Conservation (phyloP, 1,139 yeast genomes). For the Geotrichum histeridarum region DNA sequence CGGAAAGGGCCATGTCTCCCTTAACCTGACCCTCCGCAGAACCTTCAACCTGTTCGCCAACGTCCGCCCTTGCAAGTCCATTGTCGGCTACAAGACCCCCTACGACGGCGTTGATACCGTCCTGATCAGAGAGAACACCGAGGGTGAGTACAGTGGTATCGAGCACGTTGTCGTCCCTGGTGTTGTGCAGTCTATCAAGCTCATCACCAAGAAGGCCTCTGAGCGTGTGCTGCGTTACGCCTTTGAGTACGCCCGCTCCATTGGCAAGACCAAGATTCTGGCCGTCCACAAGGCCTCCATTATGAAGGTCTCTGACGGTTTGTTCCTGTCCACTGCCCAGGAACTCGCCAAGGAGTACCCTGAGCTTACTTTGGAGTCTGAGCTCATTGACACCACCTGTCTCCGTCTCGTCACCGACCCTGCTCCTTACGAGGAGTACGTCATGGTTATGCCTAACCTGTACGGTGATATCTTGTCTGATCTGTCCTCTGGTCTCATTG, state of each 20-base stretch:
- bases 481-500: slow-evolving; percentile 96
- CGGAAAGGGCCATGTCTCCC: slow-evolving; percentile 69
- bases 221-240: slow-evolving; percentile 98
- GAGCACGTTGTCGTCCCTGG: slow-evolving; percentile 98
- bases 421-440: slow-evolving; percentile 96
- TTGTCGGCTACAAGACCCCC: slow-evolving; percentile 91
- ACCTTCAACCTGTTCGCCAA: slow-evolving; percentile 94
- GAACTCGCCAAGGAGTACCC: slow-evolving; percentile 88
- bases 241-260: slow-evolving; percentile 87
- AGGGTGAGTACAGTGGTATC: slow-evolving; percentile 97
- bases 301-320: slow-evolving; percentile 98
- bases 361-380: slow-evolving; percentile 5
- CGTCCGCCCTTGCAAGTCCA: slow-evolving; percentile 83
- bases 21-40: slow-evolving; percentile 94
- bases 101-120: slow-evolving; percentile 86
- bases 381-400: slow-evolving; percentile 70
- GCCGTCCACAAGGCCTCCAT: slow-evolving; percentile 99
- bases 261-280: slow-evolving; percentile 87
- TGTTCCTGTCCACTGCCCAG: slow-evolving; percentile 90
- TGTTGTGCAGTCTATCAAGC: slow-evolving; percentile 93
- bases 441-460: slow-evolving; percentile 94
- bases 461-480: slow-evolving; percentile 96
- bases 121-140: slow-evolving; percentile 93
- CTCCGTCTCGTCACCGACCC: slow-evolving; percentile 98
- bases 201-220: slow-evolving; percentile 88